phyloP scores from a whole-genome alignment of 768 basidiomycete genomes.

The Daedaleopsis sinensis region DNA sequence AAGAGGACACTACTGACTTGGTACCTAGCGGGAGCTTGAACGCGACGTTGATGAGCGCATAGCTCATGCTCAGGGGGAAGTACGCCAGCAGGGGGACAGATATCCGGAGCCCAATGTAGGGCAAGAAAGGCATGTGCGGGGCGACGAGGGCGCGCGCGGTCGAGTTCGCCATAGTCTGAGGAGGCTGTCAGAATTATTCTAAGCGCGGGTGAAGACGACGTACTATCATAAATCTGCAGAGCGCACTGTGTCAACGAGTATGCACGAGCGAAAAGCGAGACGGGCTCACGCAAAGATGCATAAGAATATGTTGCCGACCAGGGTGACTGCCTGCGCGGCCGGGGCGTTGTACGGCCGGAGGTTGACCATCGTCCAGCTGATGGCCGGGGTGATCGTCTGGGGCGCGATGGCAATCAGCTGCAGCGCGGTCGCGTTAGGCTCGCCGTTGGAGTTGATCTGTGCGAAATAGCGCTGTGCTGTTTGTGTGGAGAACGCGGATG shows the following conservation, averaged over 20 bases:
- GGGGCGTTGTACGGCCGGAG: slow-evolving; percentile 42
- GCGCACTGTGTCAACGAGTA: too few relatives aligned
- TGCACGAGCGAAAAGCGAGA: background rate
- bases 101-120: slow-evolving; percentile 40
- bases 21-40: slow-evolving; percentile 46
- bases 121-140: slow-evolving; percentile 39
- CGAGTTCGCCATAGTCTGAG: slow-evolving; percentile 35
- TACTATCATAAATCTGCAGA: slow-evolving; percentile 30
- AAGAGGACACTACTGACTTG: slow-evolving; percentile 26
- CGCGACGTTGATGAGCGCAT: slow-evolving; percentile 46
- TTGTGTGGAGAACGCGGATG: slow-evolving; percentile 25
- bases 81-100: slow-evolving; percentile 39
- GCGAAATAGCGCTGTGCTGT: slow-evolving; percentile 29
- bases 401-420: slow-evolving; percentile 41
- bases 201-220: background rate
- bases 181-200: background rate
- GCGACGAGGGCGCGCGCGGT: slow-evolving; percentile 35
- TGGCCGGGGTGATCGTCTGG: slow-evolving; percentile 37
- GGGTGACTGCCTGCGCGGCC: slow-evolving; percentile 44
- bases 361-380: slow-evolving; percentile 40
- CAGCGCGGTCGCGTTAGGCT: slow-evolving; percentile 42
- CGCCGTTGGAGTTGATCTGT: slow-evolving; percentile 28
- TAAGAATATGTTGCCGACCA: slow-evolving; percentile 44
- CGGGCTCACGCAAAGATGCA: slow-evolving; percentile 33
- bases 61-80: slow-evolving; percentile 42